Base-by-base conservation (phyloP, 75 land plant species). In the Chamaecyparis obtusa region DNA sequence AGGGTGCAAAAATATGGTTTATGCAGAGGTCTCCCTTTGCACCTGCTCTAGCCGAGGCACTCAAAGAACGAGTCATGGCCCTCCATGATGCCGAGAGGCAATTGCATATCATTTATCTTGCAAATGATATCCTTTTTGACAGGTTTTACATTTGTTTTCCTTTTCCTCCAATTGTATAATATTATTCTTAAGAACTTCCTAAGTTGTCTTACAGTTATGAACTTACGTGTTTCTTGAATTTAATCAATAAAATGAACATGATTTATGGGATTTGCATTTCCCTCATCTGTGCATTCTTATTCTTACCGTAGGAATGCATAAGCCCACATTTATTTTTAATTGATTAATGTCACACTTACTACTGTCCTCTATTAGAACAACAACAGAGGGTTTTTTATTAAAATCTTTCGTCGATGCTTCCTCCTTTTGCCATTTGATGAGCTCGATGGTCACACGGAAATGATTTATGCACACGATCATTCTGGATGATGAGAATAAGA, bases 81-180 rank as follows among this genome's bases (percentile, higher is more conserved):
- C 30, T 93, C 21, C 95, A 95, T 83, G 98, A 98, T 88, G 94
- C 93, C 49, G 98, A 96, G 78, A 90, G 93, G 83, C 99, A 98
- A 88, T 84, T 98, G 51, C 94, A 98, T 86, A 90, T 98, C 55
- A 90, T 98, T 48, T 98, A 96, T 83, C 94, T 98, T 64, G 98
- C 92, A 84, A 98, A 98, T 90, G 99, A 98, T 83, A 98, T 98
- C 87, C 93, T 98, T 30, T 98, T 98, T 89, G 98, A 95, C 92
- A 98, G 99, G 99, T 98, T 72, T 57, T 57, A 44, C 56, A 24
- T 74, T 78, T 46, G 36, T 76, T 88, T 39, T 24, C 39, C 46
- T 48, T 78, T 83, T 37, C 33, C 43, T 82, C 27, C 41, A 24
- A 2, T 64, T 21, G 5, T 27, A 78, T 86, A 85, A 15, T 84